Base-by-base conservation (phyloP, 768 basidiomycete species). In the Lentinus tigrinus region DNA sequence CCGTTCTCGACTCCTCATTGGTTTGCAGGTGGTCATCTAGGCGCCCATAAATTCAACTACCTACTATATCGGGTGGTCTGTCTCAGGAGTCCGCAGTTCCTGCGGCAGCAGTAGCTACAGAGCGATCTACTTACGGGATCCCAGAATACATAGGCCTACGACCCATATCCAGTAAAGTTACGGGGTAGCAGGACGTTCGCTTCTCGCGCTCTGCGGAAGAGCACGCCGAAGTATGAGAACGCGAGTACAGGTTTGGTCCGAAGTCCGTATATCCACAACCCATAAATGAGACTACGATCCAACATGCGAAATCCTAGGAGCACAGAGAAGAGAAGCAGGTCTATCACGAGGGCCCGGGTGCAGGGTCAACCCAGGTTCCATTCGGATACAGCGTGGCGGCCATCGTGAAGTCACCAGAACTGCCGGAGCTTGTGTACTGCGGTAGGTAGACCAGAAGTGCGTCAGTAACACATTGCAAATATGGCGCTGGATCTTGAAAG, bases 361-460 rank as follows among this genome's bases (percentile, higher is more conserved):
- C 71, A 23, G 93, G 85, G 68, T 91, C 80, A 42, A 84, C 77
- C 90, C 90, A 94, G 16, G 90, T 91, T 50, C 89, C 88, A 69
- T 94, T 93, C 2, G 86, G 83, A 78, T 83, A 88, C 51, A 90
- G 73, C 3, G 81, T 85, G 7, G 89, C 91, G 6, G 91, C 78
- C 77, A 81, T 89, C 0, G 93, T 92, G 65, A 89, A 95, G 71
- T 93, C 91, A 16, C 90, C 91, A 11, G 81, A 68, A 17, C 63
- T 66, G 17, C 77, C 64, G 37, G 55, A 49, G 16, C 67, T 79
- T 17, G 76, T 79, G 54, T 80, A 84, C 85, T 89, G 66, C 52
- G 47, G 54, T 17, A 47, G 36, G 43, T n/a, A 23, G 13, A 51
- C 61, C 24, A 43, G 47, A 52, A 39, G 43, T 52, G 59, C 13